phyloP scores from a whole-genome alignment of 1,139 yeast genomes.

The Schizosaccharomyces versatilis region DNA sequence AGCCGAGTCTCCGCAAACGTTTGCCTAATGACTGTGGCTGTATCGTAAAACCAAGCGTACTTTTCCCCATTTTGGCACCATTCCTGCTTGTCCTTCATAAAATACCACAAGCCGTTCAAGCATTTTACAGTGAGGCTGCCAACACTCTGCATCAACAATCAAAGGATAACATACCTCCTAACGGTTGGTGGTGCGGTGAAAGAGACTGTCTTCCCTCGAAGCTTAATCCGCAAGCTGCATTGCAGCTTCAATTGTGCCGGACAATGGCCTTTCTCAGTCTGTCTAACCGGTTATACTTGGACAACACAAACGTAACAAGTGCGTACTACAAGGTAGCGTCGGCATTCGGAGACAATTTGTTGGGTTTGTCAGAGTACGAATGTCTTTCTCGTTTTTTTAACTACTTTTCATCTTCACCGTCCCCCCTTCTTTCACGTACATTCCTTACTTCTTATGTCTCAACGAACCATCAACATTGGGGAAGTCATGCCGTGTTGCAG shows the following conservation, averaged over 20 bases:
- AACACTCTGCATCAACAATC: not conserved
- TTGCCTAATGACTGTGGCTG: not conserved
- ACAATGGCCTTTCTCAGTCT: not conserved
- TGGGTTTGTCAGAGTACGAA: not conserved
- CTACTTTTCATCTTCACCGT: not conserved
- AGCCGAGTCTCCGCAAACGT: not conserved
- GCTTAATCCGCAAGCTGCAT: not conserved
- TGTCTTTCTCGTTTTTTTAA: not conserved
- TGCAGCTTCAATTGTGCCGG: not conserved
- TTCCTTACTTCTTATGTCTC: not conserved
- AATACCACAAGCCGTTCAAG: not conserved
- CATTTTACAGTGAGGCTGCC: not conserved
- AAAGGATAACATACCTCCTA: not conserved
- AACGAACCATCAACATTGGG: no score
- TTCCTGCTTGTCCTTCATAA: not conserved
- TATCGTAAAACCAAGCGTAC: not conserved
- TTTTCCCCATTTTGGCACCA: not conserved
- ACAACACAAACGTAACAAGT: not conserved
- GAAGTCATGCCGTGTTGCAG: not conserved
- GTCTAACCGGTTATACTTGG: not conserved
- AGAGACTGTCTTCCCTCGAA: not conserved
- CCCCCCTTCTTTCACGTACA: not conserved
- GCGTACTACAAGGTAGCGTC: not conserved
- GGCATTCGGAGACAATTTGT: not conserved
- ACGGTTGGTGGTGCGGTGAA: slow-evolving; percentile 1